A percentile compares a stretch with the other conserved stretches of the same genome.
Evolutionary conservation across 768 basidiomycete species (phyloP).

Genomic region (Galerina marginata): DNA sequence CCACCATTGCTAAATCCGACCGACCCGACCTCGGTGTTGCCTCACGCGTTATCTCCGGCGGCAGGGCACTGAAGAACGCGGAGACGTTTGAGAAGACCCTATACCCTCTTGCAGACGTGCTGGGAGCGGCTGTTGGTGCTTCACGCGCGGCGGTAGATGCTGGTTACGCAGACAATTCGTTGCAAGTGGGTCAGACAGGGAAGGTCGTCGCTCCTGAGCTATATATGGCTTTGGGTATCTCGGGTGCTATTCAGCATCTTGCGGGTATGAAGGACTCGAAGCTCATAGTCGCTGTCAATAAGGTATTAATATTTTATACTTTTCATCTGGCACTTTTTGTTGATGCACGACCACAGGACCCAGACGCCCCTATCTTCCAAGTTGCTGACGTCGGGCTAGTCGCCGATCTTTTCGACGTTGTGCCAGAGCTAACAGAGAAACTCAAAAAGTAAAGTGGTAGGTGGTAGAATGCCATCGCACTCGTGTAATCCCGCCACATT

Average conservation of each 20-base stretch:
- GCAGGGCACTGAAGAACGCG: constrained; percentile 91
- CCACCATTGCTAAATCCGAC: constrained; percentile 85
- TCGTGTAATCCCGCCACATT: background rate
- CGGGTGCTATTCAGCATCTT: constrained; percentile 97
- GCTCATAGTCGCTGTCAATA: constrained; percentile 97
- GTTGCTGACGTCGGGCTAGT: constrained; percentile 96
- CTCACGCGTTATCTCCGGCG: constrained; percentile 89
- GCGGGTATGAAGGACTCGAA: constrained; percentile 99
- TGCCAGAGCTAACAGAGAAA: constrained; percentile 90
- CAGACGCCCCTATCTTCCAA: constrained; percentile 99
- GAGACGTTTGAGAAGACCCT: constrained; percentile 89
- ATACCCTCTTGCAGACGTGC: constrained; percentile 89
- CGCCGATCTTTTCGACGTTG: constrained; percentile 90
- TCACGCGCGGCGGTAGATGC: constrained; percentile 97
- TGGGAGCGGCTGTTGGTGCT: constrained; percentile 97
- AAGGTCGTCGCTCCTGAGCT: constrained; percentile 97
- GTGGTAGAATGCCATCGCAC: background rate
- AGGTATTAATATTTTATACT: constrained; percentile 52
- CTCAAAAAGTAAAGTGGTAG: constrained; percentile 53
- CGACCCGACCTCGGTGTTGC: constrained; percentile 92
- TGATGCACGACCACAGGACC: constrained; percentile 58
- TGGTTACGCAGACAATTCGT: constrained; percentile 95
- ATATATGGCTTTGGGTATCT: constrained; percentile 96
- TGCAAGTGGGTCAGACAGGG: constrained; percentile 99
- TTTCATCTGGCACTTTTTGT: constrained; percentile 5